Evolutionary conservation across 2,329 filamentous ascomycete genomes (phyloP), one percentile per base, ranked within the genome.

Genomic region (Leptographium radiaticola): DNA sequence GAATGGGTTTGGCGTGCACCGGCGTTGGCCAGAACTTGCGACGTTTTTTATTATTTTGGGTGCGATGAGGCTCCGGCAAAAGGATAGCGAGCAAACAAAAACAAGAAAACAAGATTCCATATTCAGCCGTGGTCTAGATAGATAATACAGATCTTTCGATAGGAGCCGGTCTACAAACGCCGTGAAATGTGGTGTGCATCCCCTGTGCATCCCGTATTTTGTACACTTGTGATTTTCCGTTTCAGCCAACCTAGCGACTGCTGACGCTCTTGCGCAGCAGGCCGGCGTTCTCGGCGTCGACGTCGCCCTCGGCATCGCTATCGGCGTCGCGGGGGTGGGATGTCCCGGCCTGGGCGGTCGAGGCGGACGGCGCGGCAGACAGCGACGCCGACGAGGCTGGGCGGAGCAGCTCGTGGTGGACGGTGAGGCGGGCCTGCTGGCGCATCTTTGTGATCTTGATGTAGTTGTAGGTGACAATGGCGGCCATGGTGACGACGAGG

Each of bases 361-460:
- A n/a, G 6, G n/a, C 18, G 40, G 40, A 8, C n/a, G n/a, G 4
- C 10, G 18, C 20, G 34, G 58, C 43, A 45, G 45, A 53, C 33
- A 34, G 12, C 11, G 33, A 6, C 12, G 20, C 10, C 10, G 42
- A 48, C 30, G n/a, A 31, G 39, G n/a, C 34, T 36, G 13, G 51
- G 63, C 67, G 66, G 55, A 66, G 62, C 54, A 71, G 70, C 34
- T 64, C 68, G 10, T 65, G 65, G 51, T 79, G 75, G 2, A 74
- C 75, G 33, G 75, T 71, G 38, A 67, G 64, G 61, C 74, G 74
- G 1, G 89, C 88, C 13, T 95, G 87, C 53, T 78, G 71, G 48
- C 87, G 79, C 93, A 98, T 96, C 68, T 87, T 88, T 49, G 74
- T 76, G 58, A 97, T 88, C 68, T 98, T 97, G 68, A 97, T 83